These are phyloP conservation scores for Clonostachys rosea DNA, from an alignment of 2,329 filamentous ascomycete genomes.

Conservation along the genomic window DNA sequence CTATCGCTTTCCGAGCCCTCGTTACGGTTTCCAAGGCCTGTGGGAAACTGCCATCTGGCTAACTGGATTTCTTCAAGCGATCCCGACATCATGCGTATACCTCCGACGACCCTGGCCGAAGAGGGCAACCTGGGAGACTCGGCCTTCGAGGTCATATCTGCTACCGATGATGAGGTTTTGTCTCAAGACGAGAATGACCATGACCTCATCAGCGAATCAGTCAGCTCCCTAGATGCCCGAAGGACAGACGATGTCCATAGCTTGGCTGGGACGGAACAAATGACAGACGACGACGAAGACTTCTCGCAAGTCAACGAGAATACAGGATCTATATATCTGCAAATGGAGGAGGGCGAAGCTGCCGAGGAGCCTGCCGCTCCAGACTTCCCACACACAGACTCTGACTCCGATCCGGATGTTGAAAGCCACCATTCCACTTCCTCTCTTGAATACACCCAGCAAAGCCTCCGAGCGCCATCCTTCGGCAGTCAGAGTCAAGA, in stretches of 20 bases:
- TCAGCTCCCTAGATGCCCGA: slow-evolving; percentile 42
- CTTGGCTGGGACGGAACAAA: slow-evolving; percentile 40
- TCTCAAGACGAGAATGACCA: slow-evolving; percentile 28
- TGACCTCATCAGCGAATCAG: slow-evolving; percentile 43
- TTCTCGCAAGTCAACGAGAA: neutral
- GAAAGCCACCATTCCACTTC: too few species aligned
- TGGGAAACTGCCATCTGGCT: slow-evolving; percentile 50
- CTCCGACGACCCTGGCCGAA: slow-evolving; percentile 19
- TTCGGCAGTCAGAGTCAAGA: too few species aligned
- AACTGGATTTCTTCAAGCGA: slow-evolving; percentile 56
- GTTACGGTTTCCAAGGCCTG: slow-evolving; percentile 51
- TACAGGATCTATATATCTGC: slow-evolving; percentile 1
- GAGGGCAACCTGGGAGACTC: slow-evolving; percentile 50
- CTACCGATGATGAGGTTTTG: slow-evolving; percentile 13
- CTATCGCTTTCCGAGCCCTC: slow-evolving; percentile 35
- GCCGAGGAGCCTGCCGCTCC: neutral
- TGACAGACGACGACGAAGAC: slow-evolving; percentile 23
- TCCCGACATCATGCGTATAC: slow-evolving; percentile 49
- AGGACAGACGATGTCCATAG: slow-evolving; percentile 48
- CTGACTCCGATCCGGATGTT: neutral
- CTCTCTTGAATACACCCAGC: slow-evolving; percentile 39
- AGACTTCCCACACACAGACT: neutral
- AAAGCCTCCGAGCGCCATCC: slow-evolving; percentile 35
- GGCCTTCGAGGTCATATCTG: slow-evolving; percentile 51
- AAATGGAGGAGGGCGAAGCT: neutral